Conservation (phyloP, 495 filamentous ascomycete genomes). For the Aspergillus sclerotioniger region DNA sequence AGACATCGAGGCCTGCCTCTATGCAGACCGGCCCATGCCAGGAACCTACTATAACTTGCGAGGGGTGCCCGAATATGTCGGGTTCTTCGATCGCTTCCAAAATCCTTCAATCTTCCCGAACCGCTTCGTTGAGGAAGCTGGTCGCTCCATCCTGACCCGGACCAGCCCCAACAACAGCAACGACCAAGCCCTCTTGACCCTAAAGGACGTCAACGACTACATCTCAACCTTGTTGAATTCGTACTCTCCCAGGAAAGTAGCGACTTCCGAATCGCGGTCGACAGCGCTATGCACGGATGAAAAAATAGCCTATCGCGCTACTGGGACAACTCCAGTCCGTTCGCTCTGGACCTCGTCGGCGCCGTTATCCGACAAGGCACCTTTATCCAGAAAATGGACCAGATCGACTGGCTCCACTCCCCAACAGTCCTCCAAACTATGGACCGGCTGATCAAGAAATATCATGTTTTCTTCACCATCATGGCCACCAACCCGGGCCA, state of each 20-base stretch:
- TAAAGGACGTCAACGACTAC: slow-evolving; percentile 19
- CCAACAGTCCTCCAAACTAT: slow-evolving; percentile 64
- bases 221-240: slow-evolving; percentile 16
- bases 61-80: slow-evolving; percentile 26
- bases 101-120: no score
- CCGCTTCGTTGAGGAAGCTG: slow-evolving; percentile 48
- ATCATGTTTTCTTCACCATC: slow-evolving; percentile 65
- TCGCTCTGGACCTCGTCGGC: slow-evolving; percentile 71
- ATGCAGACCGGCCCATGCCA: slow-evolving; percentile 53
- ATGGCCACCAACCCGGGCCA: slow-evolving; percentile 54
- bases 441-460: slow-evolving; percentile 64
- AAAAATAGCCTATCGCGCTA: slow-evolving; percentile 62
- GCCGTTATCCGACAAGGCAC: slow-evolving; percentile 78
- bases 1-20: slow-evolving; percentile 49
- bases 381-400: slow-evolving; percentile 81
- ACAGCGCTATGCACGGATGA: slow-evolving; percentile 25
- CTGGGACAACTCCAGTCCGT: slow-evolving; percentile 70
- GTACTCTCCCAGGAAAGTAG: slow-evolving; percentile 16
- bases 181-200: slow-evolving; percentile 11
- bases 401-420: slow-evolving; percentile 73
- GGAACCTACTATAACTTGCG: slow-evolving; percentile 56
- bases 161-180: slow-evolving; percentile 16
- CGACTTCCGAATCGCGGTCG: background rate
- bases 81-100: no score
- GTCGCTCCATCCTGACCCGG: slow-evolving; percentile 32